Conservation (phyloP, 495 filamentous ascomycete species). For the Penicillium waksmanii region DNA sequence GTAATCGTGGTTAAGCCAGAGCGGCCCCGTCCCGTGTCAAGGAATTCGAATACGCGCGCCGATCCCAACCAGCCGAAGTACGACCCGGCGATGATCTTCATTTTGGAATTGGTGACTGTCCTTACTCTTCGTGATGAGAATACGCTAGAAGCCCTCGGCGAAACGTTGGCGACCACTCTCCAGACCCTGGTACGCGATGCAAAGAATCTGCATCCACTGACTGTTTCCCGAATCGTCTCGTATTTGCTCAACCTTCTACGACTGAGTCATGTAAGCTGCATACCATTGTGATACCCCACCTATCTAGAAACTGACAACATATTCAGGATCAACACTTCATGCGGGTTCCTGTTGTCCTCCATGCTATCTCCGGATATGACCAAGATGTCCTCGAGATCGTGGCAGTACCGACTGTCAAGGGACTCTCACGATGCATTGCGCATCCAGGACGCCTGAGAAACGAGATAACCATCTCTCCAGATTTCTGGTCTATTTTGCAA, state of each 20-base stretch:
- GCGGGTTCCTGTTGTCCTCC: constrained; percentile 88
- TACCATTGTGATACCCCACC: constrained; percentile 8
- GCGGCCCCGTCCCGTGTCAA: constrained; percentile 57
- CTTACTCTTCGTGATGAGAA: constrained; percentile 76
- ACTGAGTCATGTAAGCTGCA: constrained; percentile 74
- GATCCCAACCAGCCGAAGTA: constrained; percentile 68
- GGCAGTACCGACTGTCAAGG: constrained; percentile 73
- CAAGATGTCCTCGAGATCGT: constrained; percentile 75
- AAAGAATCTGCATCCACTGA: constrained; percentile 72
- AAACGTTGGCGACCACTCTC: constrained; percentile 75
- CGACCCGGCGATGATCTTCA: constrained; percentile 83
- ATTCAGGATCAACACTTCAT: constrained; percentile 85
- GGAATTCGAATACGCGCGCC: constrained; percentile 45
- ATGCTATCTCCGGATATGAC: constrained; percentile 86
- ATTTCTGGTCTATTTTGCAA: constrained; percentile 94
- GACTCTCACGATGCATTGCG: constrained; percentile 77
- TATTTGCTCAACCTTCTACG: constrained; percentile 85
- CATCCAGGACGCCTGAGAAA: constrained; percentile 76
- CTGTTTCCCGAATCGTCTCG: constrained; percentile 80
- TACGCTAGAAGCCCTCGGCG: constrained; percentile 72
- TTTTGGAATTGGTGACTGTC: constrained; percentile 86
- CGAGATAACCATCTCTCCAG: constrained; percentile 92
- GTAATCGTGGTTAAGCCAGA: constrained; percentile 91
- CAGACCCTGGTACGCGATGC: constrained; percentile 82
- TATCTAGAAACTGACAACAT: constrained; percentile 41